Evolutionary conservation across 371 early-diverging fungal species (phyloP), one percentile per base, ranked within the genome.

Genomic region (Zychaea mexicana): DNA sequence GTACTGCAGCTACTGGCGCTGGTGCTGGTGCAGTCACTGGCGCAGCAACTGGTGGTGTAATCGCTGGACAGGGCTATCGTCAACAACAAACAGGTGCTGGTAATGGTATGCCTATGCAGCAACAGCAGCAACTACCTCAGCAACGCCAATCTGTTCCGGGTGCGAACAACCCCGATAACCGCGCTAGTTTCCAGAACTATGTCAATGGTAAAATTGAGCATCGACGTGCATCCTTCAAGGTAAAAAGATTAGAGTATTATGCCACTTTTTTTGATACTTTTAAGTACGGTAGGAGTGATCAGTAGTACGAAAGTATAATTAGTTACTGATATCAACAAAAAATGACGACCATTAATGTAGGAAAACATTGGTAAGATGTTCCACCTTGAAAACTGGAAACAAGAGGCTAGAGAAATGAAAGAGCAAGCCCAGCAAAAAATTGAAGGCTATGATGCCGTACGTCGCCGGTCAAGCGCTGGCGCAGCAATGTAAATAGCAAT

Each of bases 141-240:
- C 57, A 57, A 33, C 2, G 8, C 1, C 57, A 57, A 30, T 33
- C 49, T 1, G 9, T n/a, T n/a, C n/a, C n/a, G n/a, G n/a, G n/a
- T n/a, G n/a, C n/a, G n/a, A n/a, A n/a, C n/a, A 17, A 49, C 17
- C 49, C 49, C 49, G n/a, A 49, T n/a, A n/a, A n/a, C n/a, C 59
- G 45, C 8, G 9, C 22, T 17, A 58, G 31, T 27, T 42, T 58
- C 19, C 59, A 58, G 45, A 24, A 45, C 2, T 58, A 58, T 28
- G n/a, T 58, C 28, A 24, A n/a, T 45, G 59, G 59, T 38, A 58
- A 36, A 38, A 45, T 58, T 27, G 59, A 58, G 2, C 10, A 17
- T 17, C 45, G 59, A 24, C 59, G 59, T 30, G 59, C 22, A 19
- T 58, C 59, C 19, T 45, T 58, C 59, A 58, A 58, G 59, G 59